A percentile compares a stretch with the other conserved stretches of the same genome.
These are phyloP conservation scores for Quercus agrifolia DNA, from an alignment of 306 rosid species.

Conservation along the genomic window DNA sequence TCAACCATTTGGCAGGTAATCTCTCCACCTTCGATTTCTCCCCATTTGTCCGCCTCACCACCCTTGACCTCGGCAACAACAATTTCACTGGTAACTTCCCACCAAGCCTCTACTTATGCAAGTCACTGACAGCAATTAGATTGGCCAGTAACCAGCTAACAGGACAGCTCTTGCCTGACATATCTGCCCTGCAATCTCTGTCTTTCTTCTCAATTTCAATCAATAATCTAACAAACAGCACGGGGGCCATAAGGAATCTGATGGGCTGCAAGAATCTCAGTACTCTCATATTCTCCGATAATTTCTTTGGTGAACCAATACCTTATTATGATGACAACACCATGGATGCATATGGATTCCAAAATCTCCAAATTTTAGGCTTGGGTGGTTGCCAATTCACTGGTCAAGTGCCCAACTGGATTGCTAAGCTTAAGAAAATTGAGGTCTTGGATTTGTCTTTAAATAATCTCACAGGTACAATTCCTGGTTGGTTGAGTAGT, in stretches of 20 bases:
- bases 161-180: constrained; percentile 63
- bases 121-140: constrained; percentile 71
- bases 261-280: constrained; percentile 61
- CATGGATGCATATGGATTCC: constrained; percentile 55
- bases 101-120: constrained; percentile 68
- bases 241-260: constrained; percentile 61
- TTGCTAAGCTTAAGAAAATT: constrained; percentile 52
- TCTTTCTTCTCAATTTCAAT: constrained; percentile 72
- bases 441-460: constrained; percentile 76
- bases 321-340: constrained; percentile 47
- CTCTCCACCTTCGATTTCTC: constrained; percentile 74
- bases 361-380: constrained; percentile 58
- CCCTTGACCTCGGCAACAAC: constrained; percentile 83
- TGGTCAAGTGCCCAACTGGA: constrained; percentile 79
- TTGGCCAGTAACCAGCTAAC: constrained; percentile 56
- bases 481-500: constrained; percentile 70
- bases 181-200: constrained; percentile 53
- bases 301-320: constrained; percentile 48
- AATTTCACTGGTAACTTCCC: constrained; percentile 66
- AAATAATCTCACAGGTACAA: constrained; percentile 54
- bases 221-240: constrained; percentile 54
- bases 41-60: constrained; percentile 38
- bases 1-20: constrained; percentile 59
- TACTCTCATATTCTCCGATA: constrained; percentile 58
- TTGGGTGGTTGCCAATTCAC: constrained; percentile 72